phyloP scores from a whole-genome alignment of 2,329 filamentous ascomycete species.

The Penicillium sp. region DNA sequence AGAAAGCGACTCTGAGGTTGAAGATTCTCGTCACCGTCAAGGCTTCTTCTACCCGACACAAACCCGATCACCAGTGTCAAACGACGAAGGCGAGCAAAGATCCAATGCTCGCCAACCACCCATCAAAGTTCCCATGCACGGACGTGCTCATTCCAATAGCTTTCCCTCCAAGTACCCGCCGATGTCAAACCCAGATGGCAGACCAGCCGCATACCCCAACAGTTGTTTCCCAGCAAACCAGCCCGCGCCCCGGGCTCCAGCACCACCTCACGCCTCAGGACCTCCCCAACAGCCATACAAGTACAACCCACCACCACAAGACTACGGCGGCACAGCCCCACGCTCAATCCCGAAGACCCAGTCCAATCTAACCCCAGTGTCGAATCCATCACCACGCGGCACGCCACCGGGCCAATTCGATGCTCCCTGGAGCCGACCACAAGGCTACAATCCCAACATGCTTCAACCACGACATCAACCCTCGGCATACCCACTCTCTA shows the following conservation, averaged over 20 bases:
- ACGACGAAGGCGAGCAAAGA: conserved; percentile 17
- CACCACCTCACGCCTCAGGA: conserved; percentile 2
- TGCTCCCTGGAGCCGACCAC: conserved; percentile 4
- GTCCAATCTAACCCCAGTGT: conserved; percentile 6
- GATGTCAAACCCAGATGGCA: conserved; percentile 3
- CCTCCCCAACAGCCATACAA: conserved; percentile 11
- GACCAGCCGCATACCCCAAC: conserved; percentile 9
- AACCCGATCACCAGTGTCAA: conserved; percentile 8
- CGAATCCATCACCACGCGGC: conserved; percentile 10
- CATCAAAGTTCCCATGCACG: conserved; percentile 1
- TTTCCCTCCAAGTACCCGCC: conserved; percentile 12
- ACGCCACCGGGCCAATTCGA: conserved; percentile 18
- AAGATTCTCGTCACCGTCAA: conserved; percentile 10
- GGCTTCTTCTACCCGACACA: conserved; percentile 6
- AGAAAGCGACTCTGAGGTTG: conserved; percentile 32
- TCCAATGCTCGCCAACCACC: conserved; percentile 4
- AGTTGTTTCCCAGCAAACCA: conserved; percentile 9
- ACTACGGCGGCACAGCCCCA: conserved; percentile 7
- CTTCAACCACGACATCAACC: conserved; percentile 13
- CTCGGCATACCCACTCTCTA: conserved; percentile 16
- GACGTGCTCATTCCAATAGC: conserved; percentile 14
- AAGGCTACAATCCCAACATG: conserved; percentile 12
- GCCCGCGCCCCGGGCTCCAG: conserved; percentile 7
- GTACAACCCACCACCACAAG: conserved; percentile 4
- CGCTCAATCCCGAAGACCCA: conserved; percentile 16